These are phyloP conservation scores for Pseudogymnoascus sp. DNA, from an alignment of 2,329 filamentous ascomycete genomes.

Conservation along the genomic window DNA sequence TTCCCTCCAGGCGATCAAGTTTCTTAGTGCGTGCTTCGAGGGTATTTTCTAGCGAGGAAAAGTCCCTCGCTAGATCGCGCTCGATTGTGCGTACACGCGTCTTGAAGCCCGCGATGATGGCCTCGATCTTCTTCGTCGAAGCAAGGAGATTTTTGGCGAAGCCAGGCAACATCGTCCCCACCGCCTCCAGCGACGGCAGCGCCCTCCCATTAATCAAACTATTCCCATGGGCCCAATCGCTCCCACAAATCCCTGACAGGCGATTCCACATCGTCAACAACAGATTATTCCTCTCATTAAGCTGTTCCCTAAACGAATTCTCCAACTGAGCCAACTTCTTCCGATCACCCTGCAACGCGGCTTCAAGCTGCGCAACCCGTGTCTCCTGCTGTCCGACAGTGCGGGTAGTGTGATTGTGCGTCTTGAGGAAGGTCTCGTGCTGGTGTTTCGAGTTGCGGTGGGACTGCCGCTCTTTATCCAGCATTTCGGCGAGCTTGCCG, in stretches of 20 bases:
- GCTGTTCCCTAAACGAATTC: conserved; percentile 73
- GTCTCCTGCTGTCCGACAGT: conserved; percentile 79
- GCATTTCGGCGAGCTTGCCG: conserved; percentile 72
- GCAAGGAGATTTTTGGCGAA: conserved; percentile 85
- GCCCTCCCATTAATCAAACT: conserved; percentile 79
- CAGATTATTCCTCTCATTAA: conserved; percentile 81
- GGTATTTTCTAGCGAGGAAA: conserved; percentile 73
- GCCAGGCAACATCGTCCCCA: conserved; percentile 74
- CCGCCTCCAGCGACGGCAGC: conserved; percentile 74
- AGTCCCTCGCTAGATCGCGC: conserved; percentile 82
- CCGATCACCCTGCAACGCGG: conserved; percentile 66
- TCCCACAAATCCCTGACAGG: conserved; percentile 71
- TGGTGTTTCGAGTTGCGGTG: conserved; percentile 81
- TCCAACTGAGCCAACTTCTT: conserved; percentile 70
- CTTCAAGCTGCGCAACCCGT: conserved; percentile 78
- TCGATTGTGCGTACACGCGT: conserved; percentile 77
- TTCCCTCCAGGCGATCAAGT: conserved; percentile 76
- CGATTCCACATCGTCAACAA: conserved; percentile 85
- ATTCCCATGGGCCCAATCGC: conserved; percentile 87
- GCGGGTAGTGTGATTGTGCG: conserved; percentile 76
- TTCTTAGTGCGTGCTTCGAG: conserved; percentile 75
- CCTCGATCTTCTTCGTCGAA: conserved; percentile 81
- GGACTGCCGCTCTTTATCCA: conserved; percentile 81
- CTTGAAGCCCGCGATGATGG: conserved; percentile 69
- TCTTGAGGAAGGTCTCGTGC: conserved; percentile 81